Percentiles rank a stretch among this genome's conserved stretches.
Evolutionary conservation across 768 basidiomycete genomes (phyloP).

Genomic region (Filobasidium floriforme): DNA sequence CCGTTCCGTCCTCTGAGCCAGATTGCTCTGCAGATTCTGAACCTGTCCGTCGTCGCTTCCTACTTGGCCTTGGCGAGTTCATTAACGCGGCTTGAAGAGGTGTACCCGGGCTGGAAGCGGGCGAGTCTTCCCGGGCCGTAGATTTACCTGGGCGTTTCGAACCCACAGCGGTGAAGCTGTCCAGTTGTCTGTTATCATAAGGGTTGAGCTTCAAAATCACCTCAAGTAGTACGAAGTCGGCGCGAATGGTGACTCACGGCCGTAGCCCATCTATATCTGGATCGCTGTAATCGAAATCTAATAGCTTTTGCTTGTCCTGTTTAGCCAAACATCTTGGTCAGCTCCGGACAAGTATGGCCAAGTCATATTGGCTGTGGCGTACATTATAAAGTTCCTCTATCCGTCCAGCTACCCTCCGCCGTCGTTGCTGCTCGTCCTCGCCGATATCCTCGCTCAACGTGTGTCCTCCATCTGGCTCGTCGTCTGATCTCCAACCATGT

Average conservation of each 20-base stretch:
- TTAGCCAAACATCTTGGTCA: conserved; percentile 6
- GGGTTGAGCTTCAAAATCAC: conserved; percentile 13
- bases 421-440: conserved; percentile 56
- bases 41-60: neutral
- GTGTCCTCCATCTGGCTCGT: conserved; percentile 26
- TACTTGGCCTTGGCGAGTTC: conserved; percentile 13
- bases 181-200: conserved; percentile 11
- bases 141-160: conserved; percentile 27
- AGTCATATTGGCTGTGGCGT: conserved; percentile 29
- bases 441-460: conserved; percentile 54
- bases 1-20: conserved; percentile 15
- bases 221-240: conserved; percentile 28
- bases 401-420: conserved; percentile 65
- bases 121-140: conserved; percentile 14
- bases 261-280: conserved; percentile 62
- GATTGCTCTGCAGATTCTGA: neutral
- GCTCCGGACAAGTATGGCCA: neutral
- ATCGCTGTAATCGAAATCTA: conserved; percentile 72
- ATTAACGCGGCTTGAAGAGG: conserved; percentile 11
- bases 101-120: neutral
- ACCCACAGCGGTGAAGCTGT: conserved; percentile 6
- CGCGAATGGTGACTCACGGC: conserved; percentile 56
- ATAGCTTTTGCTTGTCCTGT: conserved; percentile 67
- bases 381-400: conserved; percentile 78
- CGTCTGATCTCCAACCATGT: conserved; percentile 36